Conservation (phyloP, 495 filamentous ascomycete genomes). For the Penicillium parvum region DNA sequence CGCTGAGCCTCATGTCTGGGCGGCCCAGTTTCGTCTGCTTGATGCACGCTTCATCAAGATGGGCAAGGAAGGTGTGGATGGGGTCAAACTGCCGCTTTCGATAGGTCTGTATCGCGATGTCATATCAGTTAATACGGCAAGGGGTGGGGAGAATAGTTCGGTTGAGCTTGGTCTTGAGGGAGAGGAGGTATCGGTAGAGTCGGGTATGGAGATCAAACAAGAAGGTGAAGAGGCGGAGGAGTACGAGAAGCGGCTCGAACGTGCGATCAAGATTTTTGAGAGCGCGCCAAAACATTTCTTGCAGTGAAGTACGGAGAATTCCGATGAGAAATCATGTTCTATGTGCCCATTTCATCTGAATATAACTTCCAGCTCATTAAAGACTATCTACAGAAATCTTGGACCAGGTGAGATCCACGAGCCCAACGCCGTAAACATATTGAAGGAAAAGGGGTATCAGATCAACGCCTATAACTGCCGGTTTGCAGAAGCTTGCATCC, state of each 20-base stretch:
- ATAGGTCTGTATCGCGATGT: constrained; percentile 27
- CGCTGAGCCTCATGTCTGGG: constrained; percentile 27
- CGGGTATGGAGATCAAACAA: constrained; percentile 6
- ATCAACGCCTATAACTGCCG: constrained; percentile 25
- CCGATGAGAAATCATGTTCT: background rate
- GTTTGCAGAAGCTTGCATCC: constrained; percentile 73
- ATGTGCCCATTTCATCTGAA: background rate
- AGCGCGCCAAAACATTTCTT: constrained; percentile 18
- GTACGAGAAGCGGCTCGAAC: constrained; percentile 23
- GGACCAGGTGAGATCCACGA: no score
- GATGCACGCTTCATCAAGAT: constrained; percentile 21
- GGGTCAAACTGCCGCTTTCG: constrained; percentile 12
- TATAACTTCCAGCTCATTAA: constrained; percentile 1
- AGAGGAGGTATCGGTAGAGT: background rate
- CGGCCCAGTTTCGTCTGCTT: constrained; percentile 23
- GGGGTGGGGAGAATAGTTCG: background rate
- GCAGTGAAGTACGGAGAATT: background rate
- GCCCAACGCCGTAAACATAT: no score
- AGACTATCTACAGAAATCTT: constrained; percentile 16
- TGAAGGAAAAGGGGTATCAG: constrained; percentile 17
- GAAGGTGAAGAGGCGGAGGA: constrained; percentile 15
- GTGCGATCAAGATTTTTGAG: constrained; percentile 23
- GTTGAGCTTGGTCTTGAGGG: constrained; percentile 14
- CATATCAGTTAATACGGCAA: constrained; percentile 16
- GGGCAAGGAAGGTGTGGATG: constrained; percentile 7